phyloP scores from a whole-genome alignment of 495 filamentous ascomycete species.

The Trichoderma virens region DNA sequence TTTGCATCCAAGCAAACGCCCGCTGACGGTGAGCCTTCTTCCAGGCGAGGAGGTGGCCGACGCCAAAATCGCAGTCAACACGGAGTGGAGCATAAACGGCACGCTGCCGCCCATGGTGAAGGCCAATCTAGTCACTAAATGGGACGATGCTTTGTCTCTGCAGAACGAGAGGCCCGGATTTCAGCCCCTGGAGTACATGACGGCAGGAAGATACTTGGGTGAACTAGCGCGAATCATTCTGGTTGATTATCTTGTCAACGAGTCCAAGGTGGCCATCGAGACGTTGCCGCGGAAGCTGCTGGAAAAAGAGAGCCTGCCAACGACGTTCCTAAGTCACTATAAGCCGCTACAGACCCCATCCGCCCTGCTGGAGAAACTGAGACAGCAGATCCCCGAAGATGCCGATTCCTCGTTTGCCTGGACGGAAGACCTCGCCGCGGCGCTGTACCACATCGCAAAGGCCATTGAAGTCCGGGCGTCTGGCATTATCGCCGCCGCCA shows the following conservation, averaged over 20 bases:
- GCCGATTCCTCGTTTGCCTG: slow-evolving; percentile 44
- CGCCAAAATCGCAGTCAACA: slow-evolving; percentile 67
- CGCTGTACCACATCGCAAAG: slow-evolving; percentile 53
- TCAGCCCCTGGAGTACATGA: slow-evolving; percentile 86
- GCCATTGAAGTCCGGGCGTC: slow-evolving; percentile 62
- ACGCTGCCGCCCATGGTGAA: slow-evolving; percentile 57
- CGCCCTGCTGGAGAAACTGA: slow-evolving; percentile 43
- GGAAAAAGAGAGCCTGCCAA: slow-evolving; percentile 58
- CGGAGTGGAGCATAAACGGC: slow-evolving; percentile 79
- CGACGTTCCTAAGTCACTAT: slow-evolving; percentile 61
- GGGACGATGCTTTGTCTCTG: slow-evolving; percentile 60
- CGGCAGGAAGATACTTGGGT: slow-evolving; percentile 72
- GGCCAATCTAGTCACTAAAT: slow-evolving; percentile 57
- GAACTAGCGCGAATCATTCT: slow-evolving; percentile 71
- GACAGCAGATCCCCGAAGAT: slow-evolving; percentile 45
- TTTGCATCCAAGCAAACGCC: slow-evolving; percentile 56
- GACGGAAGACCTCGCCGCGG: slow-evolving; percentile 47
- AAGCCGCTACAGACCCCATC: slow-evolving; percentile 40
- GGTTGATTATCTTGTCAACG: slow-evolving; percentile 53
- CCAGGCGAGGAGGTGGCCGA: slow-evolving; percentile 49
- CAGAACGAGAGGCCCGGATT: slow-evolving; percentile 68
- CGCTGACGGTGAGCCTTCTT: slow-evolving; percentile 43
- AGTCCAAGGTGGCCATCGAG: slow-evolving; percentile 26
- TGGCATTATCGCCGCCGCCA: slow-evolving; percentile 62
- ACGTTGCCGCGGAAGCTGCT: slow-evolving; percentile 53